These are phyloP conservation scores for Leccinum fuscescens DNA, from an alignment of 1,284 basidiomycete species.

Conservation along the genomic window DNA sequence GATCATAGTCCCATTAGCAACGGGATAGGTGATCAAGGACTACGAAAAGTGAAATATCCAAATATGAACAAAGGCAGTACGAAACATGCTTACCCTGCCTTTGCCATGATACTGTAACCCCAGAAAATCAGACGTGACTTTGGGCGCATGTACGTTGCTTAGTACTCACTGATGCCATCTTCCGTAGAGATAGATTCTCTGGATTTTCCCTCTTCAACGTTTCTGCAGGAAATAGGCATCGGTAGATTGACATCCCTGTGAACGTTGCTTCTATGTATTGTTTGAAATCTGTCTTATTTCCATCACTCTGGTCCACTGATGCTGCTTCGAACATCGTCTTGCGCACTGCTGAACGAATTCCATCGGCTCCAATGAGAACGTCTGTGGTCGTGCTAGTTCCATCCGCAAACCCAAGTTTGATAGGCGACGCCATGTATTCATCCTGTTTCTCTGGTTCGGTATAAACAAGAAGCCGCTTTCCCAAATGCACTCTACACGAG, in stretches of 20 bases:
- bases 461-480: conserved; percentile 22
- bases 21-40: conserved; percentile 45
- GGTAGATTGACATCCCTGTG: conserved; percentile 20
- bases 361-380: conserved; percentile 19
- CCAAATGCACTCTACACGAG: conserved; percentile 15
- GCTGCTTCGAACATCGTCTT: conserved; percentile 20
- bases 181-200: neutral
- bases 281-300: conserved; percentile 1
- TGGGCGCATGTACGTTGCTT: neutral
- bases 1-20: conserved; percentile 41
- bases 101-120: neutral
- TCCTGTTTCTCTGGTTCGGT: neutral
- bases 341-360: conserved; percentile 22
- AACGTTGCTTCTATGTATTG: conserved; percentile 22
- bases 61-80: neutral
- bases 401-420: conserved; percentile 19
- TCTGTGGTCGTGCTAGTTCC: conserved; percentile 21
- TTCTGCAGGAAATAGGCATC: conserved; percentile 19
- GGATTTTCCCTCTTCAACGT: conserved; percentile 4
- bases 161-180: neutral
- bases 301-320: neutral
- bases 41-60: conserved; percentile 28
- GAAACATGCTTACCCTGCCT: neutral
- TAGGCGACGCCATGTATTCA: conserved; percentile 9
- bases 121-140: neutral